Percentiles rank a stretch among this genome's conserved stretches.
Evolutionary conservation across 2,329 filamentous ascomycete species (phyloP).

Genomic region (Aspergillus sergii): DNA sequence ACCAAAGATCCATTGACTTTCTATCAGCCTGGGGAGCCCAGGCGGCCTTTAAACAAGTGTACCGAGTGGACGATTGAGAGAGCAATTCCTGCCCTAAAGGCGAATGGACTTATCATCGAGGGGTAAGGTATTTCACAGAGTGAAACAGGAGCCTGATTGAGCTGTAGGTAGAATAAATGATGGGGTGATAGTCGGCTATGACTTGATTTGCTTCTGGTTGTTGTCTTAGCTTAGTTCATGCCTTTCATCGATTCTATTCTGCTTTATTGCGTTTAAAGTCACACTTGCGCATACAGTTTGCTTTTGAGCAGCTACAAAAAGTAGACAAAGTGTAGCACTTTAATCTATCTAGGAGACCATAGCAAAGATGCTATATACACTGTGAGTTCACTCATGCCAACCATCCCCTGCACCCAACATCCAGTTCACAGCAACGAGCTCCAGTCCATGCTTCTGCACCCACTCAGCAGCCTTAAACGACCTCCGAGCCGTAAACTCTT

Average conservation of each 20-base stretch:
- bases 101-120: neutral
- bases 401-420: constrained; percentile 22
- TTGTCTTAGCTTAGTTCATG: neutral
- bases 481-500: constrained; percentile 18
- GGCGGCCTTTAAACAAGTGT: constrained; percentile 14
- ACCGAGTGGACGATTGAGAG: constrained; percentile 19
- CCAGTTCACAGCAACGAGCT: constrained; percentile 20
- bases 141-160: too few species aligned
- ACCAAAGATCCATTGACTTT: constrained; percentile 6
- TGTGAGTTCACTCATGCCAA: constrained; percentile 6
- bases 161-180: too few species aligned
- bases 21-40: constrained; percentile 7
- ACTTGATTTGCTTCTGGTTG: neutral
- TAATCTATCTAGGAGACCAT: too few species aligned
- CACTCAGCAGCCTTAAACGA: constrained; percentile 19
- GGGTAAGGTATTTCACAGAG: neutral
- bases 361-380: neutral
- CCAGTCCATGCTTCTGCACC: constrained; percentile 11
- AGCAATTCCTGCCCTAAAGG: constrained; percentile 15
- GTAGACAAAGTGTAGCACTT: too few species aligned
- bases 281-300: fast-evolving
- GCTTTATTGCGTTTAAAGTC: fast-evolving
- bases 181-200: neutral
- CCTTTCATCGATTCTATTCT: fast-evolving
- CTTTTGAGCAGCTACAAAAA: too few species aligned